Evolutionary conservation across 2,329 filamentous ascomycete species (phyloP), one percentile per base, ranked within the genome.

Genomic region (Hypoxylon sp.): DNA sequence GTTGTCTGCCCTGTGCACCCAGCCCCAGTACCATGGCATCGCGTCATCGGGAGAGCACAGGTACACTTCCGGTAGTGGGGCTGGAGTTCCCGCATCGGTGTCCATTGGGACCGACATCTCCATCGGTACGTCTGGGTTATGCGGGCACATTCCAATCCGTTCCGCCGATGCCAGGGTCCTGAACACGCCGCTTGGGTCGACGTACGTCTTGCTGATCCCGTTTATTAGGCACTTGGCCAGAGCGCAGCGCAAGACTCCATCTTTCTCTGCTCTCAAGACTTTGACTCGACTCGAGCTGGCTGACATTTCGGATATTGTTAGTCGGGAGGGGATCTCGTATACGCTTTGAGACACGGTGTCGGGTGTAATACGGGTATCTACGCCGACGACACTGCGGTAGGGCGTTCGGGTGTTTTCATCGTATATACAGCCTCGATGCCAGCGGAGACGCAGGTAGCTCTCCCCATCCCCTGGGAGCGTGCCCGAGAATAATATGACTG

Each of bases 361-460:
- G 0, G 46, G 52, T 3, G 14, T 19, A 11, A 14, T 24, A 2
- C 29, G 59, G 17, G 37, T 52, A 46, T 66, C 59, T 2, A 10
- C 14, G 44, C 59, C 63, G 9, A 50, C 19, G 33, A 69, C n/a
- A 3, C 44, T 51, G 19, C 17, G 35, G 13, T 57, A 55, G 5
- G 19, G 35, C 3, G 24, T 51, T 3, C 29, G 13, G 8, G 11
- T 35, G 2, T n/a, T 9, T 3, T 35, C 8, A 13, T 53, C 31
- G 33, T 47, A 53, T 4, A 69, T 17, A n/a, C 50, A 19, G 22
- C 63, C 63, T 9, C 63, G 59, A 9, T 29, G 37, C 67, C 63
- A 69, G 14, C 3, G 6, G 5, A 69, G 54, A 4, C 54, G 46
- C 5, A 69, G 53, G 55, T 57, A 69, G 22, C 67, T 69, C 37